phyloP scores from a whole-genome alignment of 2,329 filamentous ascomycete species.

The Neofusicoccum umdonicola region DNA sequence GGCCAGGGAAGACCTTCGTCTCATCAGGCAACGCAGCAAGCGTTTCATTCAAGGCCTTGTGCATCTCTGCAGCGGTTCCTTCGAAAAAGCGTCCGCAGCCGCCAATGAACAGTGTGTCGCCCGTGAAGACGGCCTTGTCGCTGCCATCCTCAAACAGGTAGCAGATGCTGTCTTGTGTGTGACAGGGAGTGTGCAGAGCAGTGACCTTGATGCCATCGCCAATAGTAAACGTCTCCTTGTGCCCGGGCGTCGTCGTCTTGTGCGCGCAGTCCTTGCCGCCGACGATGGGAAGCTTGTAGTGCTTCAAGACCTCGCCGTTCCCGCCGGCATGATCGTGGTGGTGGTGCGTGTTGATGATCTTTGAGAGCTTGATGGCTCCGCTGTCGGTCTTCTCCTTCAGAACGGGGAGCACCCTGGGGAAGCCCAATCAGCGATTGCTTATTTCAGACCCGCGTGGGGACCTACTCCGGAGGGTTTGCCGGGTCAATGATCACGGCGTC shows the following conservation, averaged over 20 bases:
- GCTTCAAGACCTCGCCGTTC: conserved; percentile 74
- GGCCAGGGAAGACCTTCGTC: conserved; percentile 89
- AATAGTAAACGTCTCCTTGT: conserved; percentile 77
- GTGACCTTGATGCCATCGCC: conserved; percentile 77
- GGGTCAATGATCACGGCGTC: conserved; percentile 69
- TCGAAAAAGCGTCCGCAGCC: conserved; percentile 97
- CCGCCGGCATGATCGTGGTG: conserved; percentile 95
- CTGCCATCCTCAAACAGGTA: conserved; percentile 79
- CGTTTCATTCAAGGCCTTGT: conserved; percentile 84
- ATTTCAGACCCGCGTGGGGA: conserved; percentile 1
- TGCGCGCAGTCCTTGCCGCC: conserved; percentile 82
- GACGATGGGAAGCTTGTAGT: conserved; percentile 70
- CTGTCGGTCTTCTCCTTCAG: conserved; percentile 70
- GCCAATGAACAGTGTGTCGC: conserved; percentile 93
- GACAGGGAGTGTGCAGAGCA: conserved; percentile 92
- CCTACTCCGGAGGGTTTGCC: conserved; percentile 73
- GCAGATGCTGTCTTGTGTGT: conserved; percentile 98
- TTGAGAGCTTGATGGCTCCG: conserved; percentile 76
- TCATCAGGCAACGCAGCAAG: conserved; percentile 80
- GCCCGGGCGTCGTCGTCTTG: conserved; percentile 72
- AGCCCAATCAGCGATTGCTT: background rate
- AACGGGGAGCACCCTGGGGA: conserved; percentile 56
- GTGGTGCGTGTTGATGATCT: conserved; percentile 95
- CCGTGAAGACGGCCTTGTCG: conserved; percentile 83
- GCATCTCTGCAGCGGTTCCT: conserved; percentile 79